Evolutionary conservation across 768 basidiomycete species (phyloP).

Genomic region (Tricholomella constricta): DNA sequence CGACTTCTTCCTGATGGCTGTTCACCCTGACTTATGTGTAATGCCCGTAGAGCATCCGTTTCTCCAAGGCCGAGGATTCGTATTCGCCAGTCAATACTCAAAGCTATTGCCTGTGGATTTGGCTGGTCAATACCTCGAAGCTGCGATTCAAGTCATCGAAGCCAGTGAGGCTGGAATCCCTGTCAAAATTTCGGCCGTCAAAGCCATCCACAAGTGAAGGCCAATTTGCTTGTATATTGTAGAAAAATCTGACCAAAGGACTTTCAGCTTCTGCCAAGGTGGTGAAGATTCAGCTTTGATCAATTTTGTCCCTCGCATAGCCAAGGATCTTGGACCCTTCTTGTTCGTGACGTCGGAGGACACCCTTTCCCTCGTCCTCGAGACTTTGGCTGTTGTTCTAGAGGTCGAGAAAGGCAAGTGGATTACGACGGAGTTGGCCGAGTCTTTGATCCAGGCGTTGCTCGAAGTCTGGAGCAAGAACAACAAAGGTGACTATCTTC

Average conservation of each 20-base stretch:
- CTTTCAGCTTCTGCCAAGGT: slow-evolving; percentile 67
- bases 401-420: slow-evolving; percentile 73
- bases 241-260: slow-evolving; percentile 10
- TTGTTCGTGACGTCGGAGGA: slow-evolving; percentile 81
- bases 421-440: slow-evolving; percentile 68
- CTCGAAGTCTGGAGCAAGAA: slow-evolving; percentile 87
- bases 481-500: slow-evolving; percentile 62
- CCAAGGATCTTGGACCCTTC: slow-evolving; percentile 83
- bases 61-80: slow-evolving; percentile 92
- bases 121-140: slow-evolving; percentile 84
- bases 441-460: slow-evolving; percentile 62
- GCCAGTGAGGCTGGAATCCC: slow-evolving; percentile 70
- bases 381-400: slow-evolving; percentile 79
- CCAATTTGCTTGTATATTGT: not conserved
- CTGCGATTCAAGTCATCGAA: slow-evolving; percentile 85
- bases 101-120: slow-evolving; percentile 70
- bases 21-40: not conserved
- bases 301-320: slow-evolving; percentile 72
- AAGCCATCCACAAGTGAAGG: slow-evolving; percentile 87
- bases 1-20: not conserved
- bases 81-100: slow-evolving; percentile 90
- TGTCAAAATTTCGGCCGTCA: slow-evolving; percentile 92
- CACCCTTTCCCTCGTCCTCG: slow-evolving; percentile 84
- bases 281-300: slow-evolving; percentile 60
- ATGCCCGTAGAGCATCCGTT: slow-evolving; percentile 73